Conservation (phyloP, 2,329 filamentous ascomycete genomes). For the Nemania sp. region DNA sequence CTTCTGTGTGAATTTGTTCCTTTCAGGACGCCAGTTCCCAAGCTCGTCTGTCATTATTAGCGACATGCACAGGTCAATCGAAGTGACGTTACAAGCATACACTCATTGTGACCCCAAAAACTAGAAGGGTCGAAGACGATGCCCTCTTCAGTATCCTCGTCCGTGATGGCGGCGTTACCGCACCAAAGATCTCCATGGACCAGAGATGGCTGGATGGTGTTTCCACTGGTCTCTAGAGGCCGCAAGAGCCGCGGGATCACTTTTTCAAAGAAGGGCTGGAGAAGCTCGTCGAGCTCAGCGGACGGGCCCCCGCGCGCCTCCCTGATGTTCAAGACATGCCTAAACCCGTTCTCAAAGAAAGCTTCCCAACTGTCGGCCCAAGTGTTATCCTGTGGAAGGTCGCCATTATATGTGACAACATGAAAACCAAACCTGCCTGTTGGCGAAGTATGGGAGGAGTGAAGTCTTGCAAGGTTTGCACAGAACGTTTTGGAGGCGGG, state of each 20-base stretch:
- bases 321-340: conserved; percentile 34
- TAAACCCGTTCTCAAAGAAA: conserved; percentile 39
- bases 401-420: conserved; percentile 42
- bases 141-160: conserved; percentile 35
- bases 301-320: conserved; percentile 29
- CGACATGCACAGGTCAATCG: conserved; percentile 32
- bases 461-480: conserved; percentile 36
- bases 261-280: conserved; percentile 41
- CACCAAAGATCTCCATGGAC: conserved; percentile 49
- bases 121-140: conserved; percentile 43
- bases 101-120: conserved; percentile 48
- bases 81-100: conserved; percentile 29
- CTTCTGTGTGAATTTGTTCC: conserved; percentile 35
- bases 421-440: conserved; percentile 43
- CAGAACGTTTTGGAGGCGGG: conserved; percentile 32
- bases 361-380: conserved; percentile 43
- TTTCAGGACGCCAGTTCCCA: conserved; percentile 36
- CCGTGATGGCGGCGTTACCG: conserved; percentile 41
- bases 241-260: conserved; percentile 49
- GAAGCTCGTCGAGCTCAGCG: conserved; percentile 39
- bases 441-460: conserved; percentile 34
- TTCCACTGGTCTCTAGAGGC: conserved; percentile 45
- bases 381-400: conserved; percentile 42
- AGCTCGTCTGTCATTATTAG: conserved; percentile 38
- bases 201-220: conserved; percentile 43